Percentiles rank a stretch among this genome's conserved stretches.
These are phyloP conservation scores for Mycena olivaceomarginata DNA, from an alignment of 768 basidiomycete species.

Conservation along the genomic window DNA sequence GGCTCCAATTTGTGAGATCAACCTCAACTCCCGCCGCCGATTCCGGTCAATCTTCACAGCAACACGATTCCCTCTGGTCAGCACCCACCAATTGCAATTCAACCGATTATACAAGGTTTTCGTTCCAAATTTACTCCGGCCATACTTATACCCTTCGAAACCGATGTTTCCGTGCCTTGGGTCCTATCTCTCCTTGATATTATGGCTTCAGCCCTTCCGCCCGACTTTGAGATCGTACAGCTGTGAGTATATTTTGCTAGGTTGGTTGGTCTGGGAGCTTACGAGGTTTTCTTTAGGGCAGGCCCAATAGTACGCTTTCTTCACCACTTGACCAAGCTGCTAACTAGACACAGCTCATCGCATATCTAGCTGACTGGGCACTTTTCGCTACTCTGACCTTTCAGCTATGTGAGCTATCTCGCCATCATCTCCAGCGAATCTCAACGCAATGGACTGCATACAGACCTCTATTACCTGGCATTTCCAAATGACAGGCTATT, in stretches of 20 bases:
- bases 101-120: not conserved
- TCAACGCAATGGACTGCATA: constrained; percentile 8
- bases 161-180: not conserved
- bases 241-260: constrained; percentile 17
- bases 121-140: constrained; percentile 9
- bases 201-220: constrained; percentile 7
- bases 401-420: constrained; percentile 25
- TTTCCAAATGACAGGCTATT: constrained; percentile 21
- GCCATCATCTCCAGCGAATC: not conserved
- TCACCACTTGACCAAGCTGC: not conserved
- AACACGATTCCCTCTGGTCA: not conserved
- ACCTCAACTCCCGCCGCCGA: not conserved
- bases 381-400: constrained; percentile 26
- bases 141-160: constrained; percentile 13
- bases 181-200: not conserved
- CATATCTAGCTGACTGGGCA: constrained; percentile 9
- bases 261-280: not conserved
- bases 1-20: not conserved
- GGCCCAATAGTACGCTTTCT: constrained; percentile 10
- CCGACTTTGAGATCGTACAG: constrained; percentile 15
- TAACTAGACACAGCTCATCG: constrained; percentile 22
- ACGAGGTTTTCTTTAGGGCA: constrained; percentile 5
- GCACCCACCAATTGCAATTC: not conserved
- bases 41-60: not conserved
- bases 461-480: constrained; percentile 22